A percentile compares a stretch with the other conserved stretches of the same genome.
Evolutionary conservation across 805 yeast species (phyloP).

Genomic region (Saccharomycopsis fermentans): DNA sequence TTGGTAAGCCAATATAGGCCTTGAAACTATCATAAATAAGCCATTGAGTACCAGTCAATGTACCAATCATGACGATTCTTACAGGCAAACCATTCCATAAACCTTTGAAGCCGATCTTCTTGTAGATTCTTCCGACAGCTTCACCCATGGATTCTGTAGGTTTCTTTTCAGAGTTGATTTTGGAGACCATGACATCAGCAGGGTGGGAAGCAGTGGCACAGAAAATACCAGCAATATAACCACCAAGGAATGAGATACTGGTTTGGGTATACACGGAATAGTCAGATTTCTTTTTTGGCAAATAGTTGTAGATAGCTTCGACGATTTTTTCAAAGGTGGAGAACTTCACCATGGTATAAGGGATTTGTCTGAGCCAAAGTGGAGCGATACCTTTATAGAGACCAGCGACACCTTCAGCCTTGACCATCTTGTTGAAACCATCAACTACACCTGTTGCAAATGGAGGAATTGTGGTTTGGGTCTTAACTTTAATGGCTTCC

Average conservation of each 20-base stretch:
- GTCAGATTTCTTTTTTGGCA: slow-evolving; percentile 65
- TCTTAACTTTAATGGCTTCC: slow-evolving; percentile 90
- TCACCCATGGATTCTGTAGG: slow-evolving; percentile 55
- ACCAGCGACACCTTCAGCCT: slow-evolving; percentile 60
- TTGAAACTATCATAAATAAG: slow-evolving; percentile 92
- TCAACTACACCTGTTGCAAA: slow-evolving; percentile 52
- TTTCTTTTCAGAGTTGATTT: slow-evolving; percentile 65
- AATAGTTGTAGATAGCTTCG: slow-evolving; percentile 57
- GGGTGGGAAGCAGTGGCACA: slow-evolving; percentile 97
- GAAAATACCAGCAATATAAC: slow-evolving; percentile 94
- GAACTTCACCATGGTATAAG: slow-evolving; percentile 97
- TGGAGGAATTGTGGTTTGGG: slow-evolving; percentile 91
- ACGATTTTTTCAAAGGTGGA: slow-evolving; percentile 91
- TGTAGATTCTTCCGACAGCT: slow-evolving; percentile 67
- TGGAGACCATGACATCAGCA: slow-evolving; percentile 97
- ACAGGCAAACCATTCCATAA: slow-evolving; percentile 93
- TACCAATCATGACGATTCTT: slow-evolving; percentile 95
- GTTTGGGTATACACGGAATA: slow-evolving; percentile 74
- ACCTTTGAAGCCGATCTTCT: slow-evolving; percentile 78
- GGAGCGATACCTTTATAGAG: slow-evolving; percentile 87
- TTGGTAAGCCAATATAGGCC: slow-evolving; percentile 89
- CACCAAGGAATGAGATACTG: slow-evolving; percentile 90
- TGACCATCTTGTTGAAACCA: slow-evolving; percentile 57
- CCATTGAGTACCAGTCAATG: slow-evolving; percentile 96
- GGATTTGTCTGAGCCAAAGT: slow-evolving; percentile 92